A percentile compares a stretch with the other conserved stretches of the same genome.
phyloP scores from a whole-genome alignment of 305 asterid species.

The Fraxinus velutina region DNA sequence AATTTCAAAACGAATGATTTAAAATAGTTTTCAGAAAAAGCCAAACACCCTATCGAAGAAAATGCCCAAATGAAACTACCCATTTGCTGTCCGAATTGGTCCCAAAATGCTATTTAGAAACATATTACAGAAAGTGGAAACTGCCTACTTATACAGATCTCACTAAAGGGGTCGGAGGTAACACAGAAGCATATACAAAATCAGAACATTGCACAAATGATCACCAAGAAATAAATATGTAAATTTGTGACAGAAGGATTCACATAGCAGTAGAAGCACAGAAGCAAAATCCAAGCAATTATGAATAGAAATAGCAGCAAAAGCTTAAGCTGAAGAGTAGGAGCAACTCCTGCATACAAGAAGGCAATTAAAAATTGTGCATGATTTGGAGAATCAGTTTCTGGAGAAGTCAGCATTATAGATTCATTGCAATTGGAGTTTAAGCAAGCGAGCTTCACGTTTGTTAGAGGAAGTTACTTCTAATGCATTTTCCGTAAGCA shows the following conservation, averaged over 20 bases:
- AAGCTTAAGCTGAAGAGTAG: background rate
- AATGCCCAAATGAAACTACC: background rate
- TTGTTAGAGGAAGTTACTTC: background rate
- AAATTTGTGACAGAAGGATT: background rate
- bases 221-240: background rate
- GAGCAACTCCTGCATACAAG: background rate
- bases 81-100: background rate
- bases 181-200: background rate
- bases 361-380: background rate
- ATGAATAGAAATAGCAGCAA: background rate
- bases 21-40: background rate
- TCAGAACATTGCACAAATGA: background rate
- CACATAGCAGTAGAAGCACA: background rate
- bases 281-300: background rate
- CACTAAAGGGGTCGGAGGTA: background rate
- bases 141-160: background rate
- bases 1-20: background rate
- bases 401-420: background rate
- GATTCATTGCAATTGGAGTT: background rate
- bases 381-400: background rate
- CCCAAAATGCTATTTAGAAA: background rate
- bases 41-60: background rate
- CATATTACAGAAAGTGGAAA: background rate
- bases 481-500: background rate
- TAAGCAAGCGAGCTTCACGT: background rate